Percentiles rank a stretch among this genome's conserved stretches.
Conservation (phyloP, 805 yeast species). For the Ogataea chonburiensis region DNA sequence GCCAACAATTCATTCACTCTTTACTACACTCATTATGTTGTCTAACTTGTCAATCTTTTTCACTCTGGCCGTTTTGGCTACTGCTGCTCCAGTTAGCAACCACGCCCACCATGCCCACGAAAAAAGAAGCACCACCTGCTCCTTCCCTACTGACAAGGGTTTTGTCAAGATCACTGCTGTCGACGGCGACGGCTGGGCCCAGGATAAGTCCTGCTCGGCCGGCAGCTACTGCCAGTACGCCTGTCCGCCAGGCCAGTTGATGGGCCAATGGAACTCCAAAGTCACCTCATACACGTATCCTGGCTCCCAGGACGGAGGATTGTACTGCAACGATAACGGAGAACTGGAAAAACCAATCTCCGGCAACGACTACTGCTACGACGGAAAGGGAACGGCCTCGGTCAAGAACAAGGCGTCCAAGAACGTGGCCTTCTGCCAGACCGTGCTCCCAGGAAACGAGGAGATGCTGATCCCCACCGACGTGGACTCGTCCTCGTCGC, state of each 20-base stretch:
- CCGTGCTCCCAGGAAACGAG: constrained; percentile 91
- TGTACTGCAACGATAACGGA: constrained; percentile 73
- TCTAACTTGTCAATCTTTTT: constrained; percentile 10
- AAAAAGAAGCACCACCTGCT: constrained; percentile 46
- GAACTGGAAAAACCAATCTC: constrained; percentile 59
- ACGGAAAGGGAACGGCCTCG: constrained; percentile 73
- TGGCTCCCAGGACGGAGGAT: constrained; percentile 77
- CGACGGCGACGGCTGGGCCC: constrained; percentile 83
- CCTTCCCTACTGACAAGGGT: constrained; percentile 66
- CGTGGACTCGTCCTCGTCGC: constrained; percentile 47
- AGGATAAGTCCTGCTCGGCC: constrained; percentile 67
- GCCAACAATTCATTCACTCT: constrained; percentile 11
- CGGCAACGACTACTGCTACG: constrained; percentile 61
- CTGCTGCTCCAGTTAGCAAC: constrained; percentile 18
- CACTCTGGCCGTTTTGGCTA: constrained; percentile 11
- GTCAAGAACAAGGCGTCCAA: constrained; percentile 51
- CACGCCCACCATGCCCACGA: constrained; percentile 25
- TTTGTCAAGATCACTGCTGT: constrained; percentile 66
- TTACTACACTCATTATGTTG: constrained; percentile 13
- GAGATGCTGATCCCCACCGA: constrained; percentile 89
- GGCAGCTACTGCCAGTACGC: constrained; percentile 92
- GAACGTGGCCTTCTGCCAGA: constrained; percentile 84
- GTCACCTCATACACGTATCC: constrained; percentile 77
- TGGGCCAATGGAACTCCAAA: constrained; percentile 84
- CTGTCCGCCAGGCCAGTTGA: constrained; percentile 81